A percentile compares a stretch with the other conserved stretches of the same genome.
phyloP scores from a whole-genome alignment of 2,329 filamentous ascomycete genomes.

The Aureobasidium sp. region DNA sequence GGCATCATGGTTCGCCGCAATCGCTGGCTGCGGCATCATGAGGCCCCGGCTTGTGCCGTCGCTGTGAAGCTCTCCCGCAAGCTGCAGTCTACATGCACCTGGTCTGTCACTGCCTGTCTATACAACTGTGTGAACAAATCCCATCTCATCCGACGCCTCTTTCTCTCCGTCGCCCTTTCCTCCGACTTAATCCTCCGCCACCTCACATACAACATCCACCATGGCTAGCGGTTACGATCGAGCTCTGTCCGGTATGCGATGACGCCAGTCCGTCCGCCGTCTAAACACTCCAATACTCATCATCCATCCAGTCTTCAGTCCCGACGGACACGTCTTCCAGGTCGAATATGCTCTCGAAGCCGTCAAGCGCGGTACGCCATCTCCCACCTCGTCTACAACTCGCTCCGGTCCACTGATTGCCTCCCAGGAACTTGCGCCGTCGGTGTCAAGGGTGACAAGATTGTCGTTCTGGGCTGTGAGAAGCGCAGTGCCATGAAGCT shows the following conservation, averaged over 20 bases:
- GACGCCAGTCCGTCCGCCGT: constrained; percentile 8
- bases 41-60: constrained; percentile 8
- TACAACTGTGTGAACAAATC: neutral
- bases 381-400: neutral
- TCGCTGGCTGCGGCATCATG: neutral
- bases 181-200: neutral
- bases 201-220: constrained; percentile 17
- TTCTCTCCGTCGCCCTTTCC: neutral
- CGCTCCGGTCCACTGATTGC: neutral
- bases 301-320: constrained; percentile 71
- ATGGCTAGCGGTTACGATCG: constrained; percentile 98
- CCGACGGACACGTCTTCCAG: constrained; percentile 98
- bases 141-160: neutral
- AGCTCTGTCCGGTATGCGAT: constrained; percentile 41
- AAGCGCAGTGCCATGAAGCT: constrained; percentile 99
- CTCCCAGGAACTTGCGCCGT: constrained; percentile 85
- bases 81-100: constrained; percentile 5
- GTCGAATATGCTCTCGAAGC: constrained; percentile 99
- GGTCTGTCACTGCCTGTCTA: neutral
- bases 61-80: constrained; percentile 8
- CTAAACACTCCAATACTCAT: constrained; percentile 2
- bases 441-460: constrained; percentile 88
- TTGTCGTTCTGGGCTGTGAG: constrained; percentile 95
- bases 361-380: constrained; percentile 78
- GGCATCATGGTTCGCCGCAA: neutral